Evolutionary conservation across 345 rosid species (phyloP).

Genomic region (Bretschneidera sinensis): DNA sequence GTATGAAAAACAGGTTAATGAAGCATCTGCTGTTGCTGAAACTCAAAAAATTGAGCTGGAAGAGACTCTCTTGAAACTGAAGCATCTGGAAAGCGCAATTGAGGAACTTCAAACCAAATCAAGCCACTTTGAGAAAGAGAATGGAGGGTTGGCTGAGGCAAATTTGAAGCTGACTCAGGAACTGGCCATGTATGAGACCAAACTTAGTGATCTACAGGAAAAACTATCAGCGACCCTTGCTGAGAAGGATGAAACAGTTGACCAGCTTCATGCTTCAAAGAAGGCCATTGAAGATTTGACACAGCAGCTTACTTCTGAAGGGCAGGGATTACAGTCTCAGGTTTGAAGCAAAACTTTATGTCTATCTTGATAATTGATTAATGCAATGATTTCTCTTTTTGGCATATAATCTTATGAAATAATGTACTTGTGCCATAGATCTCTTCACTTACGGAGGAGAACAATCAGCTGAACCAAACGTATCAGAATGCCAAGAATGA

Average conservation of each 20-base stretch:
- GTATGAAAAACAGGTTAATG: slow-evolving; percentile 46
- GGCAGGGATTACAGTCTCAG: slow-evolving; percentile 67
- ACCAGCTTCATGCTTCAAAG: slow-evolving; percentile 61
- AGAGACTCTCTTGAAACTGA: slow-evolving; percentile 49
- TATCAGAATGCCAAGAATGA: slow-evolving; percentile 62
- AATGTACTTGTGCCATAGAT: slow-evolving; percentile 41
- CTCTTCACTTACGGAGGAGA: slow-evolving; percentile 66
- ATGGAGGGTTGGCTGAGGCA: slow-evolving; percentile 65
- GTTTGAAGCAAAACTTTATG: slow-evolving; percentile 34
- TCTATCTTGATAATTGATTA: slow-evolving; percentile 34
- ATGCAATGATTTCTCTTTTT: not conserved
- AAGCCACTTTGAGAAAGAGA: slow-evolving; percentile 60
- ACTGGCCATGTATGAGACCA: slow-evolving; percentile 56
- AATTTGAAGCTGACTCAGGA: slow-evolving; percentile 75
- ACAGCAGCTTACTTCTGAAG: slow-evolving; percentile 60
- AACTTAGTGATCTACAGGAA: slow-evolving; percentile 49
- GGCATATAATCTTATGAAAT: slow-evolving; percentile 6
- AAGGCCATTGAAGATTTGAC: slow-evolving; percentile 55
- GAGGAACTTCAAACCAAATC: slow-evolving; percentile 64
- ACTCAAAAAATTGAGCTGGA: slow-evolving; percentile 57
- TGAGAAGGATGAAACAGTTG: slow-evolving; percentile 58
- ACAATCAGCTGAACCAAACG: slow-evolving; percentile 52
- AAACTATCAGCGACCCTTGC: slow-evolving; percentile 41
- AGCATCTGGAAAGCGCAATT: slow-evolving; percentile 51
- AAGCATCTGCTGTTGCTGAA: slow-evolving; percentile 55